Evolutionary conservation across 163 green algal species (phyloP).

Genomic region (Prototheca wickerhamii): DNA sequence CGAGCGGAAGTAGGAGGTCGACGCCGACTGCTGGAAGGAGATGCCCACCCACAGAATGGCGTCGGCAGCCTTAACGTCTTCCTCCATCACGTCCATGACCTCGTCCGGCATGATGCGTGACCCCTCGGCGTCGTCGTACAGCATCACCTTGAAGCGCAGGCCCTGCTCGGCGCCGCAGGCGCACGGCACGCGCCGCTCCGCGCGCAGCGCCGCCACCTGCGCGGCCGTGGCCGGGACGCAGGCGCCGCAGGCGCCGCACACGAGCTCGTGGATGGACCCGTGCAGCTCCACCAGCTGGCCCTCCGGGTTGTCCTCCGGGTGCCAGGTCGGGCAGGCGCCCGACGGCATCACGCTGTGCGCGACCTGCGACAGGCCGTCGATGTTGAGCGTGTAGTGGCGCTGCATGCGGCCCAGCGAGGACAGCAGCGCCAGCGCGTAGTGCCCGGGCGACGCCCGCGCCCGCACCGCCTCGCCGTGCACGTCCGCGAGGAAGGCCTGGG

Average conservation of each 20-base stretch:
- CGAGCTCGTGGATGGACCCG: neutral
- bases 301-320: conserved; percentile 58
- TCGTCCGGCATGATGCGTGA: conserved; percentile 77
- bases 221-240: conserved; percentile 12
- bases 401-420: conserved; percentile 35
- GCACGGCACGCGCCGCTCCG: conserved; percentile 23
- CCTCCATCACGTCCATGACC: conserved; percentile 78
- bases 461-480: conserved; percentile 68
- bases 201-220: conserved; percentile 11
- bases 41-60: conserved; percentile 88
- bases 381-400: conserved; percentile 93
- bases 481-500: conserved; percentile 70
- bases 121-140: conserved; percentile 58
- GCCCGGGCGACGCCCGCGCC: conserved; percentile 50
- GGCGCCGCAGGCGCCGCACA: conserved; percentile 25
- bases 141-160: conserved; percentile 79
- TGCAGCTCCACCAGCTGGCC: conserved; percentile 13
- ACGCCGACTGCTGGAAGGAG: conserved; percentile 84
- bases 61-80: conserved; percentile 61
- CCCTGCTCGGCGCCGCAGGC: conserved; percentile 31
- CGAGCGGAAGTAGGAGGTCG: conserved; percentile 77
- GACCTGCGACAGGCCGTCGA: conserved; percentile 71
- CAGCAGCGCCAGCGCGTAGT: conserved; percentile 57
- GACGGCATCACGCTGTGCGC: conserved; percentile 25
- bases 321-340: conserved; percentile 36